phyloP scores from a whole-genome alignment of 352 stramenopile genomes.

The Phytophthora brassicae region DNA sequence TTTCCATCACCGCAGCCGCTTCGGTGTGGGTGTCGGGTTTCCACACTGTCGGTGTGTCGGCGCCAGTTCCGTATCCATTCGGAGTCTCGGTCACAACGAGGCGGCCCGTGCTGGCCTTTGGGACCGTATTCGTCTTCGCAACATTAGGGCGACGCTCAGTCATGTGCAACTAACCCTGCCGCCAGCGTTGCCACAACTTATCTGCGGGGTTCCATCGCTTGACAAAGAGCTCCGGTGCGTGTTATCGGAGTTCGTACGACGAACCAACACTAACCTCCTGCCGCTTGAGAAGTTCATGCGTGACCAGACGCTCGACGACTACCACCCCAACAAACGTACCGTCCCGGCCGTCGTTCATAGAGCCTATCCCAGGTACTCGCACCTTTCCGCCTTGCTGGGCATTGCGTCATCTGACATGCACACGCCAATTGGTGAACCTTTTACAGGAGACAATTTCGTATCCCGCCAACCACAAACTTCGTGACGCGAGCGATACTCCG shows the following conservation, averaged over 20 bases:
- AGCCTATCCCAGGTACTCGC: not conserved
- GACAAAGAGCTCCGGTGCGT: slow-evolving; percentile 13
- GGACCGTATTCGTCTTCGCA: not conserved
- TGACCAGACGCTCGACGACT: slow-evolving; percentile 6
- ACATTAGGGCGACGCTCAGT: not conserved
- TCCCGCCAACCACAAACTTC: slow-evolving; percentile 1
- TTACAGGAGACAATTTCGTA: not conserved
- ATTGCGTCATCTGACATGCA: not conserved
- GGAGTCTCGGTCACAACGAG: not conserved
- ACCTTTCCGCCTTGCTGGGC: not conserved
- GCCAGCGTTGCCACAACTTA: not conserved
- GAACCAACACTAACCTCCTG: not conserved
- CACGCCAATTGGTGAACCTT: not conserved
- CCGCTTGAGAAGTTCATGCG: slow-evolving; percentile 11
- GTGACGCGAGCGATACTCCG: not conserved
- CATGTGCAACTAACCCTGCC: not conserved
- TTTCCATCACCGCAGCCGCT: too few relatives aligned
- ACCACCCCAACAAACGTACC: slow-evolving; percentile 14
- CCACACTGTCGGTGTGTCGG: too few relatives aligned
- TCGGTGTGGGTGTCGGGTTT: too few relatives aligned
- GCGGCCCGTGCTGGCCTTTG: not conserved
- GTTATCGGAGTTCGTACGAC: slow-evolving; percentile 14
- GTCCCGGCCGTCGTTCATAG: too few relatives aligned
- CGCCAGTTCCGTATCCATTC: not conserved
- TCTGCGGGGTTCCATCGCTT: not conserved